These are phyloP conservation scores for Lyophyllum decastes DNA, from an alignment of 768 basidiomycete genomes.

Conservation along the genomic window DNA sequence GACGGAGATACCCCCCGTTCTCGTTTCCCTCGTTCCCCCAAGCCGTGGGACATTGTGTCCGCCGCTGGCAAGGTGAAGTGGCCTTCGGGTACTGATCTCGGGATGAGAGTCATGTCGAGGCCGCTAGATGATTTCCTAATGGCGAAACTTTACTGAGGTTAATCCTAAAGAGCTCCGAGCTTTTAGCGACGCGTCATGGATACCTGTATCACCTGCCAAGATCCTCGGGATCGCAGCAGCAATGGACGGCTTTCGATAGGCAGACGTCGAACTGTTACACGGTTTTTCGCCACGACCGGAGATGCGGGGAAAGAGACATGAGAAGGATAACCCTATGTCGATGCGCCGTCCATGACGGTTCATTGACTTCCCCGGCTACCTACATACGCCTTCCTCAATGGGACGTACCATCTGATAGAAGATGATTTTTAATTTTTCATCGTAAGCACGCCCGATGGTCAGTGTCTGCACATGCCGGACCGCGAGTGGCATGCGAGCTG, in stretches of 20 bases:
- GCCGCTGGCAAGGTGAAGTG: background rate
- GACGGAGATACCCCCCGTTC: background rate
- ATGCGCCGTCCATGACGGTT: too few relatives aligned
- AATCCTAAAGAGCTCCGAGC: conserved; percentile 9
- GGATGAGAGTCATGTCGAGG: background rate
- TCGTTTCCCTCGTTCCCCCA: background rate
- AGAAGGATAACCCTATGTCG: background rate
- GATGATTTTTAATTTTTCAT: background rate
- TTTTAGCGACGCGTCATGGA: conserved; percentile 12
- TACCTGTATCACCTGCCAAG: conserved; percentile 4
- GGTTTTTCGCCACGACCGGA: background rate
- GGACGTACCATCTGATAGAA: conserved; percentile 1
- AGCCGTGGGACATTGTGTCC: conserved; percentile 8
- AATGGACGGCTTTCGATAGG: background rate
- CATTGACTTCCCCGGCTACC: background rate
- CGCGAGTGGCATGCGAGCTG: background rate
- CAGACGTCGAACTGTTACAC: background rate
- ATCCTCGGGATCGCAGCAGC: background rate
- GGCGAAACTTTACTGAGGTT: conserved; percentile 6
- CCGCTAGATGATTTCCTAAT: conserved; percentile 7
- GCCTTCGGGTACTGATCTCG: conserved; percentile 2
- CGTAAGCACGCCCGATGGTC: background rate
- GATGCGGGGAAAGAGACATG: background rate
- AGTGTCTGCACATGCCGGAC: background rate
- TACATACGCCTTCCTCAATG: background rate